Conservation (phyloP, 192 early-diverging fungal species). For the Anaeromyces robustus region DNA sequence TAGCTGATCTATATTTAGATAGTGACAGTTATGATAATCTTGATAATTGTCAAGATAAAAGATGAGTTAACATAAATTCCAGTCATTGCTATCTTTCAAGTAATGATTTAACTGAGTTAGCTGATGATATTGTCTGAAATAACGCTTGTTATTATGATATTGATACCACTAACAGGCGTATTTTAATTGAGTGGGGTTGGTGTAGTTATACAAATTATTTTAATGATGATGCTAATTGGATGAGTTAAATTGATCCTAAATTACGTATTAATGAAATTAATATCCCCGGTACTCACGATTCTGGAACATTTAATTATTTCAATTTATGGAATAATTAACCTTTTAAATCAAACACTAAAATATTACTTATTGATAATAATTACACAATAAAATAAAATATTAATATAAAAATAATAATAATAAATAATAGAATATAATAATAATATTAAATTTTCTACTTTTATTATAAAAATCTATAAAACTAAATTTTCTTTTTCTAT, state of each 20-base stretch:
- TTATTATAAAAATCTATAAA: too few relatives aligned
- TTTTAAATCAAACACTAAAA: too few relatives aligned
- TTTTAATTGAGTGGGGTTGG: too few relatives aligned
- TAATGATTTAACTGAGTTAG: background rate
- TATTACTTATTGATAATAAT: too few relatives aligned
- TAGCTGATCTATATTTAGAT: background rate
- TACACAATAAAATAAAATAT: too few relatives aligned
- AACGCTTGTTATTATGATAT: background rate
- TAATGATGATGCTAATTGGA: background rate
- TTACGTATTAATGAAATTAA: background rate
- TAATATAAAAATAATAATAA: too few relatives aligned
- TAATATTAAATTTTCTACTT: too few relatives aligned
- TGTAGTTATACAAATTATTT: background rate
- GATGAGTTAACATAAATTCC: background rate
- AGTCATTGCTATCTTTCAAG: background rate
- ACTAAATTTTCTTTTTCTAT: too few relatives aligned
- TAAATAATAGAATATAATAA: too few relatives aligned
- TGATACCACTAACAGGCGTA: too few relatives aligned
- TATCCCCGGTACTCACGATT: background rate
- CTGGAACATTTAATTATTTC: background rate
- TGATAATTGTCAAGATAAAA: background rate
- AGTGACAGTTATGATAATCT: background rate
- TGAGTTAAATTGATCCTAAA: background rate
- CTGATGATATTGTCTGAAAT: background rate
- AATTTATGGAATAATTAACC: too few relatives aligned